Evolutionary conservation across 371 early-diverging fungal species (phyloP), one percentile per base, ranked within the genome.

Genomic region (Rhizopus delemar): DNA sequence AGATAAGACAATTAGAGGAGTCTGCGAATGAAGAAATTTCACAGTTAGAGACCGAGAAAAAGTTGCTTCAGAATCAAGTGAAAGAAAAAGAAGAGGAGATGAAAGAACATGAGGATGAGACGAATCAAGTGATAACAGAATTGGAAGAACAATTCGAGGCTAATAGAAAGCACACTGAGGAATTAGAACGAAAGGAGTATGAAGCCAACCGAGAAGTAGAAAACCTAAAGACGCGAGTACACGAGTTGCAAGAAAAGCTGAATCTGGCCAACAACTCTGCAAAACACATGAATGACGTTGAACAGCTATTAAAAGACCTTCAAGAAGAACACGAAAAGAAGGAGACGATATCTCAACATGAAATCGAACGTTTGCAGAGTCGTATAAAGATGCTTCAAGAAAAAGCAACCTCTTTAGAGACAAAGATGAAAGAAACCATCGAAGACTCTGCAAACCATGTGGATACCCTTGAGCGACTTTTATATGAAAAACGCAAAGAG

Each of bases 321-420:
- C 48, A 48, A 12, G 48, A 48, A 48, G 48, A 48, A 15, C 48
- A 48, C 29, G 48, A 48, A 9, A 48, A 48, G 12, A 48, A 48
- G 12, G 29, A 48, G 12, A 16, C 2, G 8, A 5, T 48, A 8
- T 48, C 16, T 28, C 8, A 48, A 48, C 9, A 48, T 28, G 48
- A 48, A 48, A 48, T 29, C 3, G 29, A 48, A 0, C 48, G 29
- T 28, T 48, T 48, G 12, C 48, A 29, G 5, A 9, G 28, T 2
- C 48, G 48, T 48, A 28, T 8, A 48, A 48, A 48, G 29, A 29
- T 31, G 29, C 29, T 48, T 8, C 48, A 48, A 6, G 46, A 45
- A 8, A 45, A 45, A 45, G 22, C n/a, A 16, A 22, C 7, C 3
- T 11, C 16, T 11, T 11, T 45, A 13, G 46, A 45, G 16, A 11